These are phyloP conservation scores for Teratosphaeria zuluensis DNA, from an alignment of 2,329 filamentous ascomycete species.

Conservation along the genomic window DNA sequence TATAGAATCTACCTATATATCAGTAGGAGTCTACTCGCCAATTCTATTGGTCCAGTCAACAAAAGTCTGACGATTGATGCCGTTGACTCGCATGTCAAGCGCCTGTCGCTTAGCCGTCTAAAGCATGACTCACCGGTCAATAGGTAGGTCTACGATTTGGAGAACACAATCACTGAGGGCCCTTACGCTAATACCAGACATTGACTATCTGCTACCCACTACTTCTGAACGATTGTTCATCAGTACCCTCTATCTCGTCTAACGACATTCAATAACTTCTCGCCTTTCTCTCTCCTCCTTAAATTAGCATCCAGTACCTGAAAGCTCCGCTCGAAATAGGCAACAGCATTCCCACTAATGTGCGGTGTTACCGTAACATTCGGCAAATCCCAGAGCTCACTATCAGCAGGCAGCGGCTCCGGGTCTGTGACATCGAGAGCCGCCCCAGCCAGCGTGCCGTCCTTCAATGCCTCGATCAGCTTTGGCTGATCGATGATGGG, in stretches of 20 bases:
- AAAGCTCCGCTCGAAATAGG: constrained; percentile 49
- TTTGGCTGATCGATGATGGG: constrained; percentile 52
- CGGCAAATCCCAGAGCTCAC: constrained; percentile 58
- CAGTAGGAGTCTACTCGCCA: too few relatives aligned
- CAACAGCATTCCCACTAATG: constrained; percentile 45
- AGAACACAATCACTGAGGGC: too few relatives aligned
- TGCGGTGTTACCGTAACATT: constrained; percentile 64
- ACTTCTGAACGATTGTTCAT: neutral
- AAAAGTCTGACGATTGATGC: too few relatives aligned
- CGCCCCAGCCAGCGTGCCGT: constrained; percentile 51
- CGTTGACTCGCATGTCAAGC: too few relatives aligned
- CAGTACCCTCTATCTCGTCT: constrained; percentile 49
- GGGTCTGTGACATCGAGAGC: constrained; percentile 73
- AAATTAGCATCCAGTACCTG: constrained; percentile 52
- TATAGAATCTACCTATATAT: too few relatives aligned
- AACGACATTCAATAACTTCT: constrained; percentile 52
- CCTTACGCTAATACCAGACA: too few relatives aligned
- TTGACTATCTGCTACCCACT: too few relatives aligned
- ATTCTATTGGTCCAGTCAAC: too few relatives aligned
- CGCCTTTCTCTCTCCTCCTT: constrained; percentile 41
- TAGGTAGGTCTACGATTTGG: too few relatives aligned
- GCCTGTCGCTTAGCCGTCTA: too few relatives aligned
- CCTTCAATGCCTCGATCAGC: constrained; percentile 52
- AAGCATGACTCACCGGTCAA: too few relatives aligned
- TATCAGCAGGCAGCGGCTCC: constrained; percentile 60